These are phyloP conservation scores for Pseudoscleropodium purum DNA, from an alignment of 225 moss, liverwort and hornwort genomes.

Conservation along the genomic window DNA sequence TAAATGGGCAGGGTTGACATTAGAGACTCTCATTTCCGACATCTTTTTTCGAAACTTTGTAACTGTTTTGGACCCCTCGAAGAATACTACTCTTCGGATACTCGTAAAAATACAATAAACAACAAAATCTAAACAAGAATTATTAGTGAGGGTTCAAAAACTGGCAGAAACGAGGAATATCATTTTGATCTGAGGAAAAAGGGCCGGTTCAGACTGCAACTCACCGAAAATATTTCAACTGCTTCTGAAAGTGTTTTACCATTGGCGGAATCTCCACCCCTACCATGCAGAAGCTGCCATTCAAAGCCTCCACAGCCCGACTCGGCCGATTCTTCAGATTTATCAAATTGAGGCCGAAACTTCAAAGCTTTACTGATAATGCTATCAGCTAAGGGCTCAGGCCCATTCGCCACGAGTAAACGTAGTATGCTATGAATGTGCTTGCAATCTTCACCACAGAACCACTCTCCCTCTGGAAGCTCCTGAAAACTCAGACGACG, in stretches of 20 bases:
- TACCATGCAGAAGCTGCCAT: slow-evolving; percentile 97
- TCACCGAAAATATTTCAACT: slow-evolving; percentile 84
- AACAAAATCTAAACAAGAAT: neutral
- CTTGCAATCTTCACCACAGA: slow-evolving; percentile 86
- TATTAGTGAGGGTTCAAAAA: neutral
- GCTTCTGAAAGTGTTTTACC: slow-evolving; percentile 88
- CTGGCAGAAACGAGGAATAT: neutral
- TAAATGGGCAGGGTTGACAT: neutral
- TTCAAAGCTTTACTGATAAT: slow-evolving; percentile 75
- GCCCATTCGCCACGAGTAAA: slow-evolving; percentile 78
- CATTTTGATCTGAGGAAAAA: neutral
- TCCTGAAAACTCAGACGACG: slow-evolving; percentile 42
- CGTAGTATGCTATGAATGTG: slow-evolving; percentile 83
- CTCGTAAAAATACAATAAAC: neutral
- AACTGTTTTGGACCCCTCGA: neutral
- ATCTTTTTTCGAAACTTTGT: neutral
- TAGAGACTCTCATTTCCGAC: neutral
- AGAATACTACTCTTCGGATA: neutral
- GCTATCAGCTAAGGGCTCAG: slow-evolving; percentile 77
- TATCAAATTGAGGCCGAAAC: slow-evolving; percentile 25
- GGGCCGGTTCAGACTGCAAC: neutral
- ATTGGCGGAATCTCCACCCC: slow-evolving; percentile 72
- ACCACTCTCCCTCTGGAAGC: slow-evolving; percentile 97
- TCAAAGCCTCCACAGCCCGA: slow-evolving; percentile 26
- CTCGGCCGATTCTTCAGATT: slow-evolving; percentile 22